Conservation (phyloP, 169 alveolate genomes). For the Plasmodium relictum region DNA sequence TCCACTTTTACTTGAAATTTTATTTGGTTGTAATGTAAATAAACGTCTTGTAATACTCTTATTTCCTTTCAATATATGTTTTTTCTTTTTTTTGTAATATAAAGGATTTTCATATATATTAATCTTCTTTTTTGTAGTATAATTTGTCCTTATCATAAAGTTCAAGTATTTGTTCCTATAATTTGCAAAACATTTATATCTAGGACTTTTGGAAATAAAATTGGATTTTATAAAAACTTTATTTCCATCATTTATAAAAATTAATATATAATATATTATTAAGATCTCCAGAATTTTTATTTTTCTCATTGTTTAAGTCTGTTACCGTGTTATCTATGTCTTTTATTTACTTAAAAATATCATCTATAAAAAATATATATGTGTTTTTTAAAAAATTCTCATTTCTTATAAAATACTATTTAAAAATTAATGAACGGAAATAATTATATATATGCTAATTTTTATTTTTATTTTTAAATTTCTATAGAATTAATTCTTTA, state of each 20-base stretch:
- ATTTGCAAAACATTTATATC: neutral
- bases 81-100: slow-evolving; percentile 2
- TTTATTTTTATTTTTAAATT: too few relatives aligned
- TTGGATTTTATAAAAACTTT: neutral
- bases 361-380: neutral
- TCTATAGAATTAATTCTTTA: too few relatives aligned
- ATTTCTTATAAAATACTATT: neutral
- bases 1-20: neutral
- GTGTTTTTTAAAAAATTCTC: neutral
- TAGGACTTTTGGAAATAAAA: neutral
- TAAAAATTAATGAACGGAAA: neutral
- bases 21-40: slow-evolving; percentile 31
- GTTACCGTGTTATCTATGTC: too few relatives aligned
- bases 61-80: neutral
- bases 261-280: slow-evolving; percentile 4
- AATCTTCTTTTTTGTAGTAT: slow-evolving; percentile 7
- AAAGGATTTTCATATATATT: slow-evolving; percentile 12
- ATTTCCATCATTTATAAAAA: slow-evolving; percentile 6
- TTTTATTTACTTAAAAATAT: neutral
- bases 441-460: too few relatives aligned
- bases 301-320: slow-evolving; percentile 5
- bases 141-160: slow-evolving; percentile 13
- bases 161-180: neutral
- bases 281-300: neutral
- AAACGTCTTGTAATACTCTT: slow-evolving; percentile 21